Evolutionary conservation across 768 basidiomycete genomes (phyloP).

Genomic region (Pisolithus marmoratus): DNA sequence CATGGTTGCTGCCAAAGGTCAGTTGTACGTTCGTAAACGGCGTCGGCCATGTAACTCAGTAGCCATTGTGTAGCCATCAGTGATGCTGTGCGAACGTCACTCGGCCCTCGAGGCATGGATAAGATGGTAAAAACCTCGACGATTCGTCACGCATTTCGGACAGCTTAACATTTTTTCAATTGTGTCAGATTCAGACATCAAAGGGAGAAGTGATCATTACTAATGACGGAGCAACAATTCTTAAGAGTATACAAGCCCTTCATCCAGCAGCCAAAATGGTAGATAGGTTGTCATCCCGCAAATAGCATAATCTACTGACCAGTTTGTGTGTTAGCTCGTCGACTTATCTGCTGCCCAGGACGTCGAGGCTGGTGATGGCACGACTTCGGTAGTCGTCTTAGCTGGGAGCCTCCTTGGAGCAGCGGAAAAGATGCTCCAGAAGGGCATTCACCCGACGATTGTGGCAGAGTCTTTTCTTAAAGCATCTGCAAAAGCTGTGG

Average conservation of each 20-base stretch:
- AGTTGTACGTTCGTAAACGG: conserved; percentile 8
- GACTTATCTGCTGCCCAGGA: conserved; percentile 98
- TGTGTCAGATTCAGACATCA: conserved; percentile 86
- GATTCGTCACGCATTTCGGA: conserved; percentile 9
- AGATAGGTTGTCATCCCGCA: neutral
- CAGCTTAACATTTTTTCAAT: conserved; percentile 9
- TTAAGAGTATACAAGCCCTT: conserved; percentile 91
- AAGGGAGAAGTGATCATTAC: conserved; percentile 98
- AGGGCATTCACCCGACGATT: conserved; percentile 97
- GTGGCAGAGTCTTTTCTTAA: conserved; percentile 94
- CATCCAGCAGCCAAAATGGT: conserved; percentile 99
- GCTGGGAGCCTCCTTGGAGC: conserved; percentile 91
- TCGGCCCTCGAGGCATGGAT: conserved; percentile 98
- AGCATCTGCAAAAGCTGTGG: conserved; percentile 89
- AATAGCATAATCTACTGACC: conserved; percentile 3
- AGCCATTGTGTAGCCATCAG: conserved; percentile 67
- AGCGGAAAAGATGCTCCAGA: conserved; percentile 93
- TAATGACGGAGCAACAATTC: conserved; percentile 97
- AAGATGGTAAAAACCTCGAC: conserved; percentile 72
- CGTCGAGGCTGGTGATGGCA: conserved; percentile 97
- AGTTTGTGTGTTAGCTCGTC: conserved; percentile 59
- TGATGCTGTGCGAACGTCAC: conserved; percentile 93
- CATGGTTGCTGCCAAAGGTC: conserved; percentile 95
- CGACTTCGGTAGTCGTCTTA: conserved; percentile 94
- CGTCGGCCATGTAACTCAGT: conserved; percentile 1